phyloP scores from a whole-genome alignment of 129 eudicot genomes.

The Logfia minima region DNA sequence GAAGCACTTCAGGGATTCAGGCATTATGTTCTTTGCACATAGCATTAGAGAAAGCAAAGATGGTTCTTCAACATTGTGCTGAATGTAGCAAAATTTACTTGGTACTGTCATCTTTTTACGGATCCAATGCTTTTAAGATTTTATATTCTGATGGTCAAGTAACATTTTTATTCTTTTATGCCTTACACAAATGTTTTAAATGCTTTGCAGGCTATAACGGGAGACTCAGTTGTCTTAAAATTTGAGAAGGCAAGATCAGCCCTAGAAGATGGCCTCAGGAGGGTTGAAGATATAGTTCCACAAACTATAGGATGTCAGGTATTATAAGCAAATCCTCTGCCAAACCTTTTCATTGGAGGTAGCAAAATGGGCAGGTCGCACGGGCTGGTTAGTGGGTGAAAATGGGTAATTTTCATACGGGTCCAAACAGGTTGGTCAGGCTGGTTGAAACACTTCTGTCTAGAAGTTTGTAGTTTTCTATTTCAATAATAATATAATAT shows the following conservation, averaged over 20 bases:
- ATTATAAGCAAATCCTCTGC: constrained; percentile 19
- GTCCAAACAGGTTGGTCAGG: background rate
- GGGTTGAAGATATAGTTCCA: constrained; percentile 94
- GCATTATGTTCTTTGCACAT: constrained; percentile 92
- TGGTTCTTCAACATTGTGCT: constrained; percentile 88
- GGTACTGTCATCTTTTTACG: constrained; percentile 42
- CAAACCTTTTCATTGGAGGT: background rate
- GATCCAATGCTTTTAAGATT: background rate
- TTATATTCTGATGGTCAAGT: background rate
- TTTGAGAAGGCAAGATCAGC: constrained; percentile 88
- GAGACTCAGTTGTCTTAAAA: constrained; percentile 82
- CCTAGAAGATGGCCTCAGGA: constrained; percentile 74
- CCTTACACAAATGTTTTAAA: background rate
- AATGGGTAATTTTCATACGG: background rate
- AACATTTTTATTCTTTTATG: background rate
- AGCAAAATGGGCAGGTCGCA: background rate
- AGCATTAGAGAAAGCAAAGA: constrained; percentile 93
- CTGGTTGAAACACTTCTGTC: background rate
- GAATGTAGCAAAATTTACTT: constrained; percentile 95
- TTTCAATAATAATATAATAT: background rate
- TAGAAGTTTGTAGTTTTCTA: background rate
- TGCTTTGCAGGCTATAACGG: constrained; percentile 86
- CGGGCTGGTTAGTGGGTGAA: background rate
- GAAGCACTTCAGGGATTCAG: constrained; percentile 97
- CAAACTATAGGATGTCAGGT: constrained; percentile 94